Percentiles rank a stretch among this genome's conserved stretches.
phyloP scores from a whole-genome alignment of 176 grass and related monocot genomes.

The Ananas comosus region DNA sequence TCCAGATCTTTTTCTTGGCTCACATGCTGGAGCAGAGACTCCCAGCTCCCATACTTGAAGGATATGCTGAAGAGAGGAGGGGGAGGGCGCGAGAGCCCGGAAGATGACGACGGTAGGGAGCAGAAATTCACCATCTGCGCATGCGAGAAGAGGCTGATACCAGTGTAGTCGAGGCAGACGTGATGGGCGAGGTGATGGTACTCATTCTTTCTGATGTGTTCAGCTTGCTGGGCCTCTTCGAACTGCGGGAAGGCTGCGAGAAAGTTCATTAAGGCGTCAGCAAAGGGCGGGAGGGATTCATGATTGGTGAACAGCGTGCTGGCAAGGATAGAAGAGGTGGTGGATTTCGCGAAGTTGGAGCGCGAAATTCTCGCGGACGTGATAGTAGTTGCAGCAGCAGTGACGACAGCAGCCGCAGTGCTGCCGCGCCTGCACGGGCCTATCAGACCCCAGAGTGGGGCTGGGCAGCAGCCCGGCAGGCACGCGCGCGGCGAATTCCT shows the following conservation, averaged over 20 bases:
- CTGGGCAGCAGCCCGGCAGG: constrained; percentile 35
- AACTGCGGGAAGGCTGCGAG: constrained; percentile 58
- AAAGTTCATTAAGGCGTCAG: constrained; percentile 51
- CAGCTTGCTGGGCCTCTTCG: constrained; percentile 34
- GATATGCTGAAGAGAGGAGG: constrained; percentile 84
- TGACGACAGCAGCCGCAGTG: not conserved
- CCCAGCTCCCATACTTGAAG: constrained; percentile 61
- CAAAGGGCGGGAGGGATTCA: constrained; percentile 53
- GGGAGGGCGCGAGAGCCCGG: constrained; percentile 16
- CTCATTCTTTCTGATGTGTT: constrained; percentile 39
- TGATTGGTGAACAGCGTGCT: constrained; percentile 67
- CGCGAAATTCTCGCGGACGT: constrained; percentile 46
- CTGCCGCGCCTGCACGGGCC: constrained; percentile 12
- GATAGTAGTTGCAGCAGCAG: not conserved
- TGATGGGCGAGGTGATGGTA: constrained; percentile 63
- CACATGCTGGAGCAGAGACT: constrained; percentile 44
- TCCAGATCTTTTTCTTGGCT: constrained; percentile 21
- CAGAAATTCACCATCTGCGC: constrained; percentile 51
- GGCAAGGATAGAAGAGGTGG: constrained; percentile 43
- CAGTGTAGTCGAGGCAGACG: constrained; percentile 80
- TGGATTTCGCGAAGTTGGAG: constrained; percentile 47
- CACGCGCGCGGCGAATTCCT: constrained; percentile 20
- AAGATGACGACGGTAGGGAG: constrained; percentile 31
- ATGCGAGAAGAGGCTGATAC: constrained; percentile 88
- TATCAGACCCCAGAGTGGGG: constrained; percentile 6